A percentile compares a stretch with the other conserved stretches of the same genome.
Conservation (phyloP, 2,329 filamentous ascomycete species). For the Colletotrichum neosansevieriae region DNA sequence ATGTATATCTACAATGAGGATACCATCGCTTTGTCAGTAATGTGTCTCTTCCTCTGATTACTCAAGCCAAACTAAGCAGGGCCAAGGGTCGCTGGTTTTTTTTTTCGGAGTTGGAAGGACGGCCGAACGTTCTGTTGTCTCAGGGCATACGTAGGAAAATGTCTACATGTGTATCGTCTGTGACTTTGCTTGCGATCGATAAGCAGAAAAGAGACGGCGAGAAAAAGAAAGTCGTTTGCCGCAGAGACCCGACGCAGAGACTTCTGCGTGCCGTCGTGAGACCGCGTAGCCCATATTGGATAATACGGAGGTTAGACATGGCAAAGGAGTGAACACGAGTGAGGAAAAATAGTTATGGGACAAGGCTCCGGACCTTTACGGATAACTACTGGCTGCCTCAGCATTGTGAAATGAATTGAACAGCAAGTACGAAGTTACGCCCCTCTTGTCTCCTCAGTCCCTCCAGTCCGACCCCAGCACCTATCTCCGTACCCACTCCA, state of each 20-base stretch:
- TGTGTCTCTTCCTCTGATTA: no score
- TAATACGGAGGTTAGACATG: constrained; percentile 13
- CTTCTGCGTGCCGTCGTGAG: constrained; percentile 11
- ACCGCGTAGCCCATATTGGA: constrained; percentile 15
- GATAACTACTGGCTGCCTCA: background rate
- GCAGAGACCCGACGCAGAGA: constrained; percentile 4
- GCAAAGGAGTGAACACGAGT: constrained; percentile 4
- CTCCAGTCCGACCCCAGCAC: background rate
- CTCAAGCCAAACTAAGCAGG: no score
- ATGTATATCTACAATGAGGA: no score
- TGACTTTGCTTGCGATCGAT: no score
- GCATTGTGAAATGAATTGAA: background rate
- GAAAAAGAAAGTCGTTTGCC: background rate
- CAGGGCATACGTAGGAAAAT: no score
- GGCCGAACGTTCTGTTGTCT: no score
- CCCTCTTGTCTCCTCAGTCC: background rate
- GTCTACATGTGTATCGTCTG: no score
- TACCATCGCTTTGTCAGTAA: no score
- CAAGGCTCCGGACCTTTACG: background rate
- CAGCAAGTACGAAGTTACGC: background rate
- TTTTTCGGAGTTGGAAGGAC: no score
- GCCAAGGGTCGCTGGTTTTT: no score
- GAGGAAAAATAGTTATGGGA: background rate
- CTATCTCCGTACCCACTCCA: constrained; percentile 24
- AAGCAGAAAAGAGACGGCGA: background rate